Evolutionary conservation across 768 basidiomycete species (phyloP), one percentile per base, ranked within the genome.

Genomic region (Serendipita sp.): DNA sequence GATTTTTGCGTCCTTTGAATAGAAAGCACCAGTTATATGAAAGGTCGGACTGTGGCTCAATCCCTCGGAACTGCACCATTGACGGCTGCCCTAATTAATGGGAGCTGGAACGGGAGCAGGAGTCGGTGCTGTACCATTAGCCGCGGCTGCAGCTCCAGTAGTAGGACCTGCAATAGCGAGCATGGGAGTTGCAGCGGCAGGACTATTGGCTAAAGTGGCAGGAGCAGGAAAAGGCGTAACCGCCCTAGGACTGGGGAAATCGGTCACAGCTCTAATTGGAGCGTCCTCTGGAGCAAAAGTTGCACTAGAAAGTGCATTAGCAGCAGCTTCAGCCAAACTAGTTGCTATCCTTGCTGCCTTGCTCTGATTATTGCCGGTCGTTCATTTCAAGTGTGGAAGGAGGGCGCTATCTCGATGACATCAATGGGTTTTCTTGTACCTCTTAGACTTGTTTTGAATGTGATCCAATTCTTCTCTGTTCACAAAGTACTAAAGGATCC

Each of bases 41-140:
- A n/a, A n/a, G n/a, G n/a, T n/a, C n/a, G n/a, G n/a, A n/a, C 72
- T 13, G 56, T 64, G 8, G 67, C 67, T 7, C 69, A 71, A 48
- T 67, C 65, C 44, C 66, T 69, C 3, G 56, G 56, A 30, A 60
- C 56, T 7, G 34, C 56, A 35, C 56, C 56, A 4, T 35, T 60
- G 23, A 60, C 28, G 7, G 7, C 28, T 60, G 35, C 35, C 4
- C 3, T 32, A 10, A 28, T 28, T 4, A 7, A 18, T 18, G 7
- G 56, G 56, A 23, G 56, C 23, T 60, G 35, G 4, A 5, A 5
- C 35, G 7, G 56, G 56, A 8, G 56, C 23, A 28, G 56, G 23
- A 32, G 28, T 8, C 8, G 56, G 3, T 60, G 8, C 8, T 3
- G 56, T 7, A 7, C 5, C 5, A 18, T 3, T 51, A 10, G 44